Base-by-base conservation (phyloP, 495 filamentous ascomycete genomes). In the Sporormia fimetaria region DNA sequence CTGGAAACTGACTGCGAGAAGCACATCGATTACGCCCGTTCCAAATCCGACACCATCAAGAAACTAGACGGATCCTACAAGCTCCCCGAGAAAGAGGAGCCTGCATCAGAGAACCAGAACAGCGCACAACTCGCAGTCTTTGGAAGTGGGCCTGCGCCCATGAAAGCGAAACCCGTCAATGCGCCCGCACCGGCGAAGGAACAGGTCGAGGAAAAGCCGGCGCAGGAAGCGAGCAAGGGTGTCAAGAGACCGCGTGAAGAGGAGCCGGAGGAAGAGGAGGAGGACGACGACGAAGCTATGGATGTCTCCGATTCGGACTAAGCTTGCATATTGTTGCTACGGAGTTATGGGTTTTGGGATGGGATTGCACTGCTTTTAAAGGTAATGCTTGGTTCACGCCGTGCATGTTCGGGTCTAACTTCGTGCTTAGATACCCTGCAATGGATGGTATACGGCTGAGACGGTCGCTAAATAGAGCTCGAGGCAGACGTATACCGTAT, bases 11-110 rank as follows among this genome's bases (percentile, higher is more conserved):
- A 49, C 20, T n/a, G 2, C 3, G 4, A 2, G 12, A 56, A 94
- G 86, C 81, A 76, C 69, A 87, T 98, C 46, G 65, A 74, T 25
- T 98, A 95, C 58, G 87, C 81, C 15, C 93, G 87, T 52, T 74
- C 75, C 31, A 83, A 85, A 48, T 94, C 87, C 3, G 67, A 92
- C 63, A 74, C 78, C 17, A 76, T 96, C 51, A 76, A 83, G 9
- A 92, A 88, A 59, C 71, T 96, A 26, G 87, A 93, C 50, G 92
- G 90, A 29, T 92, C 84, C 18, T 93, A 85, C 60, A 73, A 74
- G 36, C 67, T 75, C 41, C 77, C 84, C 11, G 57, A 57, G 20
- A 49, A 62, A 6, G 65, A 63, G 12, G 61, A 67, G 10, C 28
- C 25, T 16, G 31, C 21, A n/a, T n/a, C n/a, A n/a, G 33, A 17